Conservation (phyloP, 2,329 filamentous ascomycete species). For the Aureobasidium sp. region DNA sequence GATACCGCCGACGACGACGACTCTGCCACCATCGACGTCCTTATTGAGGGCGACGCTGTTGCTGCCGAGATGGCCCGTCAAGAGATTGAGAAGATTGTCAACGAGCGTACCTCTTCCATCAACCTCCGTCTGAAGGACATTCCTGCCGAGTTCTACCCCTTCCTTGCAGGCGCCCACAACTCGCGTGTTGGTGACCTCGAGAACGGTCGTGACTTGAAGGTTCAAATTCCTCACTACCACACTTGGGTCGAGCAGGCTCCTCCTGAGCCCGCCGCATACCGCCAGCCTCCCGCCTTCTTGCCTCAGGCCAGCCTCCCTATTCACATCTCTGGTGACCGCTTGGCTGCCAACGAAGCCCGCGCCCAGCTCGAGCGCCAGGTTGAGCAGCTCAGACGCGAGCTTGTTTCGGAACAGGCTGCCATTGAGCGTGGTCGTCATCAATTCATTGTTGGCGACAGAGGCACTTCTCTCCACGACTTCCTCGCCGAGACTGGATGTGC, state of each 20-base stretch:
- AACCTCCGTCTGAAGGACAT: conserved; percentile 76
- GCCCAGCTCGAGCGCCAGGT: conserved; percentile 74
- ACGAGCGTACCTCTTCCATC: conserved; percentile 75
- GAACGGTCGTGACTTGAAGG: conserved; percentile 64
- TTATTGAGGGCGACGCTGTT: conserved; percentile 85
- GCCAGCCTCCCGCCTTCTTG: conserved; percentile 61
- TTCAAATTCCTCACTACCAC: conserved; percentile 77
- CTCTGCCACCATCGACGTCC: conserved; percentile 68
- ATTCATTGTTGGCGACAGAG: conserved; percentile 85
- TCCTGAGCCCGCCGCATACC: conserved; percentile 54
- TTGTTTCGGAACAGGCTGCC: conserved; percentile 70
- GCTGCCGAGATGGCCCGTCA: conserved; percentile 77
- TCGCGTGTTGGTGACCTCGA: conserved; percentile 61
- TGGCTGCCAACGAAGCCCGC: conserved; percentile 70
- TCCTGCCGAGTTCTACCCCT: conserved; percentile 89
- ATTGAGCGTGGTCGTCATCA: conserved; percentile 86
- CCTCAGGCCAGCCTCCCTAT: conserved; percentile 73
- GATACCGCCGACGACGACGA: conserved; percentile 59
- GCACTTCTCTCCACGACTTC: conserved; percentile 76
- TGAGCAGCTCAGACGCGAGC: conserved; percentile 65
- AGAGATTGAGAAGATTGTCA: conserved; percentile 80
- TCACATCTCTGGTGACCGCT: conserved; percentile 76
- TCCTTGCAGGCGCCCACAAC: conserved; percentile 77
- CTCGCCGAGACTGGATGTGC: conserved; percentile 84
- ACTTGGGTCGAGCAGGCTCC: conserved; percentile 63